phyloP scores from a whole-genome alignment of 1,284 basidiomycete genomes.

The Sanghuangporus sanghuang region DNA sequence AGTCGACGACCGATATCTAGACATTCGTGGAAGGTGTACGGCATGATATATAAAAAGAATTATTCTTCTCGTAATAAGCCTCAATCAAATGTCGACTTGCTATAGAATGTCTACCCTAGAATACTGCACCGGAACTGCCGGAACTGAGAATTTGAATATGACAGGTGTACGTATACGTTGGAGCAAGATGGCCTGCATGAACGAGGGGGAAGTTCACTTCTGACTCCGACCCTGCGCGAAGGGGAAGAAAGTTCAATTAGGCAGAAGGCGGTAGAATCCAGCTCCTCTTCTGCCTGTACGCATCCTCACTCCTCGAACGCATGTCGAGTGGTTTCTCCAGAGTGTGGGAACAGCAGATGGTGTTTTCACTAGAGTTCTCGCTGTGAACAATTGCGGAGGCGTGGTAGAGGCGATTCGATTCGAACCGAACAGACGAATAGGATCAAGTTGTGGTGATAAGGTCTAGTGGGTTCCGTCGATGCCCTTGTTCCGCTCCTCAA shows the following conservation, averaged over 20 bases:
- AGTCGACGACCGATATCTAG: not conserved
- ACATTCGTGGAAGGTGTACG: not conserved
- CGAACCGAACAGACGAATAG: too few relatives aligned
- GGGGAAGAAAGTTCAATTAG: not conserved
- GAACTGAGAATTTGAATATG: too few relatives aligned
- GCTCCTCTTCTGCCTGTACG: not conserved
- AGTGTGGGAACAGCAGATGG: not conserved
- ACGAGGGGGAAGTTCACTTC: not conserved
- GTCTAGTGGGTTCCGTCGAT: too few relatives aligned
- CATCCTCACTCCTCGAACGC: not conserved
- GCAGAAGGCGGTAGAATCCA: not conserved
- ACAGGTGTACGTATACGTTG: too few relatives aligned
- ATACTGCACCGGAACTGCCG: too few relatives aligned
- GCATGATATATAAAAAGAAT: not conserved
- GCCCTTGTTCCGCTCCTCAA: too few relatives aligned
- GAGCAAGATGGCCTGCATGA: too few relatives aligned
- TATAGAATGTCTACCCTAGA: too few relatives aligned
- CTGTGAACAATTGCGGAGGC: not conserved
- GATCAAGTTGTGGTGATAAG: too few relatives aligned
- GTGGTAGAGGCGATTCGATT: too few relatives aligned
- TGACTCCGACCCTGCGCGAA: not conserved
- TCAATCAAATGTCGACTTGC: too few relatives aligned
- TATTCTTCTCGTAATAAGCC: not conserved
- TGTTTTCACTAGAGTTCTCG: not conserved
- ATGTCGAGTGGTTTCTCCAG: not conserved